These are phyloP conservation scores for Hippophae rhamnoides DNA, from an alignment of 306 rosid species.

Conservation along the genomic window DNA sequence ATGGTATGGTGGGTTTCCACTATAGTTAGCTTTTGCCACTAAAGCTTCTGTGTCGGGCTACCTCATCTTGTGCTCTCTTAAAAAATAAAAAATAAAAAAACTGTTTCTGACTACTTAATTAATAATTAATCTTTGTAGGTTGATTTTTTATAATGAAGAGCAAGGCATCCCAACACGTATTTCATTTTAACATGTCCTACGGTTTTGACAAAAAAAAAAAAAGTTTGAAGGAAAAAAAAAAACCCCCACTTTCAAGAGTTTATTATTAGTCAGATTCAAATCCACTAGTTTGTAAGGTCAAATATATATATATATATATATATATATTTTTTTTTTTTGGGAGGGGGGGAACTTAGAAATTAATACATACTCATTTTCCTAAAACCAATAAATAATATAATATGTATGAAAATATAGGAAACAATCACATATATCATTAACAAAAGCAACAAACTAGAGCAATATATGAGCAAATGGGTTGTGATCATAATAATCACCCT, in stretches of 20 bases:
- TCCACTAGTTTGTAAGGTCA: neutral
- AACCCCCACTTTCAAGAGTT: neutral
- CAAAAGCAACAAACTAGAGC: too few species aligned
- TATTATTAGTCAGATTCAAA: neutral
- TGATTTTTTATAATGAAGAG: constrained; percentile 15
- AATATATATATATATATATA: too few species aligned
- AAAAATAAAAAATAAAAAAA: neutral
- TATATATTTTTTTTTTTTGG: too few species aligned
- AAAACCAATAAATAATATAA: too few species aligned
- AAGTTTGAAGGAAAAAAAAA: constrained; percentile 16
- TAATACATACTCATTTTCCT: too few species aligned
- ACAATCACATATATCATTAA: too few species aligned
- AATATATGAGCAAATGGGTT: too few species aligned
- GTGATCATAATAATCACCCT: too few species aligned
- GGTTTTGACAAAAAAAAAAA: constrained; percentile 1
- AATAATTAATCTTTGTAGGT: constrained; percentile 17
- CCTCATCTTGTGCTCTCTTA: constrained; percentile 20
- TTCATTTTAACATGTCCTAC: constrained; percentile 16
- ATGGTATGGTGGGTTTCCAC: constrained; percentile 75
- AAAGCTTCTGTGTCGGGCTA: constrained; percentile 24
- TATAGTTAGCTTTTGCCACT: constrained; percentile 35
- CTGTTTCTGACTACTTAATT: neutral
- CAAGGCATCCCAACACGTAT: constrained; percentile 53
- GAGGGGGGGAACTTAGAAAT: too few species aligned
- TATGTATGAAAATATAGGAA: neutral